A percentile compares a stretch with the other conserved stretches of the same genome.
These are phyloP conservation scores for Carex kokanica DNA, from an alignment of 176 grass and related monocot genomes.

Conservation along the genomic window DNA sequence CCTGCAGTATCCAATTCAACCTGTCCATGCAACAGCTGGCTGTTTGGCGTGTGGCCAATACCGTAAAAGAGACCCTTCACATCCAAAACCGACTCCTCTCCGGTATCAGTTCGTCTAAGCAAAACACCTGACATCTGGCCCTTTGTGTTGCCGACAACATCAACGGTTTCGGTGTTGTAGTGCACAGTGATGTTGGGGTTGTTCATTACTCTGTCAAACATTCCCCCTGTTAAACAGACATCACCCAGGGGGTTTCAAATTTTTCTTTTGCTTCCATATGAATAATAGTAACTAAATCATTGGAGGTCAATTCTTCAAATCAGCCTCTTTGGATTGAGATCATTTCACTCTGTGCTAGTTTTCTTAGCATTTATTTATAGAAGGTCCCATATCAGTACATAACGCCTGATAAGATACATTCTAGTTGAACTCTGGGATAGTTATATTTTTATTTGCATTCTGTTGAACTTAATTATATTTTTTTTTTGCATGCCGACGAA, in stretches of 20 bases:
- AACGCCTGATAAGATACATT: neutral
- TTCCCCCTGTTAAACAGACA: constrained; percentile 99
- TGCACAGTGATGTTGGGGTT: constrained; percentile 95
- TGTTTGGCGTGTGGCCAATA: constrained; percentile 96
- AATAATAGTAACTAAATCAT: constrained; percentile 16
- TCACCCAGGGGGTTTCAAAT: constrained; percentile 69
- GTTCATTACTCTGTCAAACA: constrained; percentile 99
- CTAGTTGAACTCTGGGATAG: neutral
- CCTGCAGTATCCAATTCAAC: constrained; percentile 77
- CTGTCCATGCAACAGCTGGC: constrained; percentile 80
- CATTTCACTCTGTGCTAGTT: neutral
- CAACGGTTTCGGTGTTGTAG: constrained; percentile 84
- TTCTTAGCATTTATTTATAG: constrained; percentile 2
- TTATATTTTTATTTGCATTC: neutral
- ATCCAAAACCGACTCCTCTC: constrained; percentile 63
- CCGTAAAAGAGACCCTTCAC: constrained; percentile 98
- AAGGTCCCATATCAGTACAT: neutral
- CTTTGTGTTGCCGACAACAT: constrained; percentile 82
- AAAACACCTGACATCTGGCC: constrained; percentile 90
- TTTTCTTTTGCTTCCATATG: constrained; percentile 35
- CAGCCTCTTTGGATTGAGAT: constrained; percentile 1
- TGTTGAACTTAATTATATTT: neutral
- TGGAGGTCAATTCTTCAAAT: neutral
- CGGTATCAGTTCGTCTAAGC: constrained; percentile 55
- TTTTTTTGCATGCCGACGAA: neutral